Base-by-base conservation (phyloP, 2,329 filamentous ascomycete genomes). In the Sordariomycetes sp. region DNA sequence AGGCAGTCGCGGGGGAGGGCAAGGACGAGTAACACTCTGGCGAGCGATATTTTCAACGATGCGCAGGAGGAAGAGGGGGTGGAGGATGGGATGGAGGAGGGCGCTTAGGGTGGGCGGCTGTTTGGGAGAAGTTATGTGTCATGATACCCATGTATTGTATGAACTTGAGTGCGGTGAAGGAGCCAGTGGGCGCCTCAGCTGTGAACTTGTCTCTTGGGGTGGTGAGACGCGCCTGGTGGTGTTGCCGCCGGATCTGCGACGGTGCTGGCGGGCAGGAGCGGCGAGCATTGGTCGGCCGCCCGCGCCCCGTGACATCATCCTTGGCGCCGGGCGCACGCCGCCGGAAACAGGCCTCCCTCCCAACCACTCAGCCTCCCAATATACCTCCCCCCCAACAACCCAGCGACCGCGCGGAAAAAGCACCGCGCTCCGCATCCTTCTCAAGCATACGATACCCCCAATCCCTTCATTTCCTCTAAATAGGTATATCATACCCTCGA, bases 1-100 rank as follows among this genome's bases (percentile, higher is more conserved):
- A 72, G 75, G 61, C 59, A 68, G 70, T 52, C 65, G 62, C 10
- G 61, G 68, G 20, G 61, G 66, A 57, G 66, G 65, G 52, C 62
- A 60, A 20, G 65, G 36, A 53, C 50, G 35, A 57, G 52, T 36
- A 57, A 54, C 32, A 57, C 56, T 13, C 52, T 57, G 25, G 56
- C 51, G 35, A 53, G 52, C 48, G 56, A 57, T 24, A 57, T 57
- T 25, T 57, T 57, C 39, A 35, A 57, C 36, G 36, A 50, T 15
- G 56, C 56, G 10, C 56, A 57, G 39, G 64, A 62, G 2, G 63
- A 63, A 24, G 56, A 45, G 32, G 15, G 62, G 2, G 61, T 61
- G 13, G 61, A 56, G 12, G 35, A 20, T 20, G 39, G 42, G 35
- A 25, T 53, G 22, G 51, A 53, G 32, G 45, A 24, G 20, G 45